Percentiles rank a stretch among this genome's conserved stretches.
phyloP scores from a whole-genome alignment of 352 stramenopile genomes.

The Phytophthora sojae region DNA sequence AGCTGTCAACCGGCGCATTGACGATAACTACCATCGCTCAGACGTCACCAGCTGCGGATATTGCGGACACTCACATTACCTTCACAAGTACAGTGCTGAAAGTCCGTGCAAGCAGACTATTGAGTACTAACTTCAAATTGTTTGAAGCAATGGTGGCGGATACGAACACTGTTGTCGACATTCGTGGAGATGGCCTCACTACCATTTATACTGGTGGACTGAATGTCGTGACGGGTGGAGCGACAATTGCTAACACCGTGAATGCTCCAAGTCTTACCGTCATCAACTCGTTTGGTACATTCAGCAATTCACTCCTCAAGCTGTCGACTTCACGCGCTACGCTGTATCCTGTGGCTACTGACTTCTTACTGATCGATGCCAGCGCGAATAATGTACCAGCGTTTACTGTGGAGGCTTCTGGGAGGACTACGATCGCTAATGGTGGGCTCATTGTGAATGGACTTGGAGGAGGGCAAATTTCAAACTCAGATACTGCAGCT shows the following conservation, averaged over 20 bases:
- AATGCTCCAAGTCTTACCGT: constrained; percentile 35
- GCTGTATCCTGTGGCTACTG: constrained; percentile 33
- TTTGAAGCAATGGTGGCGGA: constrained; percentile 42
- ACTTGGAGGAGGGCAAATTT: constrained; percentile 41
- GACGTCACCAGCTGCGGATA: constrained; percentile 34
- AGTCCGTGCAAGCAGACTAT: constrained; percentile 34
- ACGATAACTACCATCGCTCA: constrained; percentile 42
- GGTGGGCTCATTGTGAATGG: constrained; percentile 52
- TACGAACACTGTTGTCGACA: constrained; percentile 44
- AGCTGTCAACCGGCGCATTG: constrained; percentile 61
- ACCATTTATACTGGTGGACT: constrained; percentile 56
- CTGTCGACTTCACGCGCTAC: constrained; percentile 27
- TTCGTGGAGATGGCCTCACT: constrained; percentile 56
- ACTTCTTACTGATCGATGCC: constrained; percentile 54
- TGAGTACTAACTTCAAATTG: constrained; percentile 48
- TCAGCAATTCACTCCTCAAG: constrained; percentile 38
- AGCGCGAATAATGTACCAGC: constrained; percentile 32
- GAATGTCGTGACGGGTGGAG: constrained; percentile 45
- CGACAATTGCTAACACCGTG: constrained; percentile 45
- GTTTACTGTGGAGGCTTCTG: constrained; percentile 60
- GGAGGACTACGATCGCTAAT: constrained; percentile 56
- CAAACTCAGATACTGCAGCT: constrained; percentile 31
- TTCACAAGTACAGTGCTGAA: constrained; percentile 50
- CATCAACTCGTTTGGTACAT: constrained; percentile 33
- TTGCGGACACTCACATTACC: constrained; percentile 41